phyloP scores from a whole-genome alignment of 106 monocot genomes.

The Dioscorea dumetorum region DNA sequence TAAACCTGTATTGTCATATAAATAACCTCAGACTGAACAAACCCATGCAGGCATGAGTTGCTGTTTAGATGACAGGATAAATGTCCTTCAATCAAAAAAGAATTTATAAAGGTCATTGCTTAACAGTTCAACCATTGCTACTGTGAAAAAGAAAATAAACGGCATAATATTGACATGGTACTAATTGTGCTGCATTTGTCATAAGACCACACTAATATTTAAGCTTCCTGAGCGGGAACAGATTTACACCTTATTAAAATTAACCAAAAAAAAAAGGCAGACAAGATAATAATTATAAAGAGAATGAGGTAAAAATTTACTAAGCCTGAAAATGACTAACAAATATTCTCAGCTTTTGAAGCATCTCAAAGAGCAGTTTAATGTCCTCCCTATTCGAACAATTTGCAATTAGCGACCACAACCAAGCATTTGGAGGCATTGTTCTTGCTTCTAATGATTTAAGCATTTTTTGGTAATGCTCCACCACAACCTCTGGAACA shows the following conservation, averaged over 20 bases:
- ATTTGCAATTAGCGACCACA: constrained; percentile 75
- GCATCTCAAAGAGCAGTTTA: constrained; percentile 72
- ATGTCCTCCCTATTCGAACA: constrained; percentile 68
- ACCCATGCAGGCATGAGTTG: too few relatives aligned
- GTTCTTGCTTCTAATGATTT: constrained; percentile 74
- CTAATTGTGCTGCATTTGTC: too few relatives aligned
- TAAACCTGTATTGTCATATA: too few relatives aligned
- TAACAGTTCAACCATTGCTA: too few relatives aligned
- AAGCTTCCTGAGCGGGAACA: too few relatives aligned
- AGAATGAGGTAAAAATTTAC: neutral
- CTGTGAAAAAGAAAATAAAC: too few relatives aligned
- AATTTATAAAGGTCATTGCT: too few relatives aligned
- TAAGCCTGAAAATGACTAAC: constrained; percentile 34
- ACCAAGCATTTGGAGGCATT: constrained; percentile 88
- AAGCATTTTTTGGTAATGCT: constrained; percentile 55
- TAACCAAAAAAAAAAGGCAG: neutral
- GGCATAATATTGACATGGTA: too few relatives aligned
- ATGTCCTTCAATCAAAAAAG: too few relatives aligned
- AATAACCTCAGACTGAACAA: too few relatives aligned
- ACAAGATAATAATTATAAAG: neutral
- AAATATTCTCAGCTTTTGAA: constrained; percentile 80
- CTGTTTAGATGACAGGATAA: too few relatives aligned
- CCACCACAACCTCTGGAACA: constrained; percentile 52
- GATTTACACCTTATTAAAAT: neutral
- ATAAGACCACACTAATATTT: too few relatives aligned